Base-by-base conservation (phyloP, 768 basidiomycete species). In the Gelatoporia subvermispora region DNA sequence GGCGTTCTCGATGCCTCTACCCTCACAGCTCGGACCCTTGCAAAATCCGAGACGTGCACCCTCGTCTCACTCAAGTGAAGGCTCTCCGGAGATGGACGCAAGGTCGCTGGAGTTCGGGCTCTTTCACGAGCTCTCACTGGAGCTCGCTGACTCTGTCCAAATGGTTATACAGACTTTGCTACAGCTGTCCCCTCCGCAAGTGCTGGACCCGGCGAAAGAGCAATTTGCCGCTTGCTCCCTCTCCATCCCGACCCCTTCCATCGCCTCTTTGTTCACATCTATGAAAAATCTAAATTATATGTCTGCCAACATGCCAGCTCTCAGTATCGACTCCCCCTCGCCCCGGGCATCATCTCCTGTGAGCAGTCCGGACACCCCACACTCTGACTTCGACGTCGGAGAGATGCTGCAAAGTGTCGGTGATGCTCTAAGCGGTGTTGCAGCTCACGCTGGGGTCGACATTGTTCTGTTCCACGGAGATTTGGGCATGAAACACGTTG, bases 281-380 rank as follows among this genome's bases (percentile, higher is more conserved):
- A 91, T 96, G 89, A 92, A 93, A 69, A 88, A 86, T 55, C 78
- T 97, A 55, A 95, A 95, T 64, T 95, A 89, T 60, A 79, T 96
- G 55, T 90, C 90, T 4, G 89, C 88, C n/a, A 87, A 91, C 63
- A 81, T 90, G 80, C 61, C 74, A 4, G 66, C 76, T 10, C 74
- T 84, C 58, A 69, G 56, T 55, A 23, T 54, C 1, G 55, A 62
- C 24, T 46, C 48, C 37, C 51, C 52, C 4, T 18, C 56, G 3
- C 48, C 49, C 16, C 47, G 55, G 13, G 43, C 43, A 23, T 20
- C 51, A 18, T 36, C 51, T 35, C 40, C 40, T 20, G 41, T 25
- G 15, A 25, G 21, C 7, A 38, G 42, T 9, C 43, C 34, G 8
- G 40, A 21, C 13, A 37, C n/a, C 54, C 35, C 44, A 45, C 57